Evolutionary conservation across 352 stramenopile species (phyloP), one percentile per base, ranked within the genome.

Genomic region (Phytophthora litchii): DNA sequence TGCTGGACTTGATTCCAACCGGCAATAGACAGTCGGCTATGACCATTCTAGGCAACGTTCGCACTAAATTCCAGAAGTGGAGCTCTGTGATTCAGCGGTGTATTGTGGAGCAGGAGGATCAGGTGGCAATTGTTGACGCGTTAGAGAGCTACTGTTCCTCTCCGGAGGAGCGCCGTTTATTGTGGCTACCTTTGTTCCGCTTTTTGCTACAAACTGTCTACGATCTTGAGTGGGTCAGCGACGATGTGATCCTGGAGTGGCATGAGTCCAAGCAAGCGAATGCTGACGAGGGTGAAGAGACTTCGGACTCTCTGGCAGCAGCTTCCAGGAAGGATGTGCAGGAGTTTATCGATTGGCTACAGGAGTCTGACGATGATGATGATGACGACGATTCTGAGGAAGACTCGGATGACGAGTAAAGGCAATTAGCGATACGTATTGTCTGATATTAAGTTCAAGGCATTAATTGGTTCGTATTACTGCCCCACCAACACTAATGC

Each of bases 261-360:
- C 82, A 96, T 42, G 75, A 63, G 21, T 71, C 46, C 3, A 65
- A 66, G 35, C 29, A 53, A 42, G 37, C 57, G 14, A 49, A 45
- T 31, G 36, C 21, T 2, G 37, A 32, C 23, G 37, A 55, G 13
- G 50, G 45, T 0, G 45, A 63, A 2, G 34, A 67, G 14, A 29
- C 23, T 8, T 19, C 54, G 32, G 72, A 67, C 29, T 19, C 49
- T 11, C 51, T 78, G 29, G 81, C 79, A 16, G 61, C 66, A 27
- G 72, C 70, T 12, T 78, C 75, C 17, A 66, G 63, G 37, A 70
- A 95, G 55, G 81, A 89, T 23, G 82, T 97, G 29, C 79, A 96
- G 60, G 93, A 97, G 64, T 98, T 98, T 72, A 87, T 98, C 49
- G 88, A 97, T 47, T 98, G 93, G 92, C 69, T 98, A 14, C 74